phyloP scores from a whole-genome alignment of 108 stramenopile genomes.

The Skeletonema grethae region DNA sequence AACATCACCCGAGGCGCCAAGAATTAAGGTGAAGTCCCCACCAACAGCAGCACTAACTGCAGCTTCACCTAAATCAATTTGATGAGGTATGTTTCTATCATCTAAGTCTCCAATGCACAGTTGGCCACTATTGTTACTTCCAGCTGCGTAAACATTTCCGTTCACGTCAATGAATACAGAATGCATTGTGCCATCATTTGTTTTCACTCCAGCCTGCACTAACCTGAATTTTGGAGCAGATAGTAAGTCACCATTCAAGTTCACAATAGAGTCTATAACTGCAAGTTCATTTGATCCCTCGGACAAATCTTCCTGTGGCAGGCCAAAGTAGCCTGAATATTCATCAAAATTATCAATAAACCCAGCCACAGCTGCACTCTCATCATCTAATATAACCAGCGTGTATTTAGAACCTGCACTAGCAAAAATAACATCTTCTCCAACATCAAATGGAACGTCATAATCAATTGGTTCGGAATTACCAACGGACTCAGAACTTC shows the following conservation, averaged over 20 bases:
- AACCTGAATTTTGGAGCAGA: conserved; percentile 10
- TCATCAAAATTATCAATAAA: conserved; percentile 9
- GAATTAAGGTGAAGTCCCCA: conserved; percentile 31
- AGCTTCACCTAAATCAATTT: conserved; percentile 18
- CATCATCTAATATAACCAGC: conserved; percentile 9
- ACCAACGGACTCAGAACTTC: background rate
- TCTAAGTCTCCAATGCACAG: conserved; percentile 30
- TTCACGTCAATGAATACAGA: conserved; percentile 30
- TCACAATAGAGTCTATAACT: conserved; percentile 12
- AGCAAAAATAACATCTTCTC: conserved; percentile 4
- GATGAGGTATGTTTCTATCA: conserved; percentile 17
- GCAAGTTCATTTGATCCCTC: conserved; percentile 26
- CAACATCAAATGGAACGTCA: conserved; percentile 1
- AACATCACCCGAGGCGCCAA: conserved; percentile 16
- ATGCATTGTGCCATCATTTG: conserved; percentile 11
- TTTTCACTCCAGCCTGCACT: conserved; percentile 19
- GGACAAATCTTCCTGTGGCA: background rate
- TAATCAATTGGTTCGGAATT: background rate
- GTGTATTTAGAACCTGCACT: conserved; percentile 21
- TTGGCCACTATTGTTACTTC: conserved; percentile 33
- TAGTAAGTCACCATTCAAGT: conserved; percentile 5
- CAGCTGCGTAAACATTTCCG: conserved; percentile 32
- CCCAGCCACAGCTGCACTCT: conserved; percentile 18
- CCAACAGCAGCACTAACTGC: conserved; percentile 34
- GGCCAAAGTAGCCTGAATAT: conserved; percentile 29